Percentiles rank a stretch among this genome's conserved stretches.
phyloP scores from a whole-genome alignment of 2,329 filamentous ascomycete genomes.

The Karstenula rhodostoma region DNA sequence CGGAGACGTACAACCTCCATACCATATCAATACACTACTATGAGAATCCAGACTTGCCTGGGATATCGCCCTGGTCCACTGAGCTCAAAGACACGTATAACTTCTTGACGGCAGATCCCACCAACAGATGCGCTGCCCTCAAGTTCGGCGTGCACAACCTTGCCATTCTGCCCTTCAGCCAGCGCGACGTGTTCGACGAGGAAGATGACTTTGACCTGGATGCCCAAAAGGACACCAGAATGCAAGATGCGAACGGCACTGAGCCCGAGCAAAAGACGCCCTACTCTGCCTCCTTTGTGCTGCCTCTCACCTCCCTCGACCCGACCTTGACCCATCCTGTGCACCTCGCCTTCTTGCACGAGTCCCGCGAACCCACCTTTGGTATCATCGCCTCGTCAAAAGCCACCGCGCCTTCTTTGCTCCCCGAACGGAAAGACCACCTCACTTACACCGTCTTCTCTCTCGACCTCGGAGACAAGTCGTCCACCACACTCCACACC shows the following conservation, averaged over 20 bases:
- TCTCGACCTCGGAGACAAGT: constrained; percentile 89
- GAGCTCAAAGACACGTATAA: constrained; percentile 79
- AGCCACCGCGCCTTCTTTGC: constrained; percentile 75
- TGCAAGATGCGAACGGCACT: constrained; percentile 46
- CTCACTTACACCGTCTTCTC: constrained; percentile 95
- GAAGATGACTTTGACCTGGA: constrained; percentile 88
- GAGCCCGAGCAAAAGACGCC: constrained; percentile 65
- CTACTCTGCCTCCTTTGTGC: constrained; percentile 90
- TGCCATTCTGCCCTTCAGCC: constrained; percentile 92
- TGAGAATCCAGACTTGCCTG: constrained; percentile 88
- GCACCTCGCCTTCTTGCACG: constrained; percentile 90
- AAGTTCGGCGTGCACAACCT: constrained; percentile 90
- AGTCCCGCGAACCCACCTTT: constrained; percentile 97
- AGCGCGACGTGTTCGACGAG: constrained; percentile 86
- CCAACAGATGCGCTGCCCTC: constrained; percentile 90
- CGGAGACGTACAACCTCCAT: constrained; percentile 76
- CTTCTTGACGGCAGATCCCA: constrained; percentile 86
- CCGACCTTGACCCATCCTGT: constrained; percentile 86
- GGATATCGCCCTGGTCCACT: constrained; percentile 78
- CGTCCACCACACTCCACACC: constrained; percentile 90
- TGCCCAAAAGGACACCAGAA: constrained; percentile 53
- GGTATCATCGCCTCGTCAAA: constrained; percentile 85
- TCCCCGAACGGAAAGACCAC: constrained; percentile 80
- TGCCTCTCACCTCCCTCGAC: constrained; percentile 88
- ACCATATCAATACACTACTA: constrained; percentile 98